Evolutionary conservation across 2,329 filamentous ascomycete species (phyloP), one percentile per base, ranked within the genome.

Genomic region (Pseudogymnoascus sp.): DNA sequence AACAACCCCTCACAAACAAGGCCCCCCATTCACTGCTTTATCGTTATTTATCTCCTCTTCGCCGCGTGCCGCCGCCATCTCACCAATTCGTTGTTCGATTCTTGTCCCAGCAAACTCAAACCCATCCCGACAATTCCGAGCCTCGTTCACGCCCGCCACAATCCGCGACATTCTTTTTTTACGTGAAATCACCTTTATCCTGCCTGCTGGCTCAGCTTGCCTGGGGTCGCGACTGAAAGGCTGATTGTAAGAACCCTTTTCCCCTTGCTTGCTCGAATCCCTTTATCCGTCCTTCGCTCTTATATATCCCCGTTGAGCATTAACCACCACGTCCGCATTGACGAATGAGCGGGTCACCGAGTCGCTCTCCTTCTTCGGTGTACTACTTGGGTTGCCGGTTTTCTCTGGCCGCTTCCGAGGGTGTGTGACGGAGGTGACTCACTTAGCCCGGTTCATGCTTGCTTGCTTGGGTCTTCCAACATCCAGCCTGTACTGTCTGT

Each of bases 351-450:
- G 45, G 45, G 45, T 52, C 45, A 19, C 45, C 45, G 45, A 52
- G 23, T 52, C n/a, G 26, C 45, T 52, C 14, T 11, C 8, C 8
- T 8, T 52, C n/a, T 31, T 52, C 45, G 45, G 45, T 52, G 45
- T 52, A 52, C 45, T 31, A 52, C 45, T 52, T 52, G 45, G 45
- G 45, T 26, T 8, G 26, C 45, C 45, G 26, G 23, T 52, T 52
- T 23, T 23, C 26, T 49, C 26, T 52, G 45, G 26, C 45, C 45
- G 45, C 45, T 52, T 52, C 45, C 45, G 45, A 52, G 26, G 45
- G 45, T 52, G 45, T 52, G 45, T 52, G 45, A 52, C 45, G 45
- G 45, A 52, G 45, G 45, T 52, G 45, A 52, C 45, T 52, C 45
- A 52, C 4, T 52, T 31, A 19, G 45, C 26, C 45, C 23, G 26